Base-by-base conservation (phyloP, 1,284 basidiomycete genomes). In the Schizophyllum commune region DNA sequence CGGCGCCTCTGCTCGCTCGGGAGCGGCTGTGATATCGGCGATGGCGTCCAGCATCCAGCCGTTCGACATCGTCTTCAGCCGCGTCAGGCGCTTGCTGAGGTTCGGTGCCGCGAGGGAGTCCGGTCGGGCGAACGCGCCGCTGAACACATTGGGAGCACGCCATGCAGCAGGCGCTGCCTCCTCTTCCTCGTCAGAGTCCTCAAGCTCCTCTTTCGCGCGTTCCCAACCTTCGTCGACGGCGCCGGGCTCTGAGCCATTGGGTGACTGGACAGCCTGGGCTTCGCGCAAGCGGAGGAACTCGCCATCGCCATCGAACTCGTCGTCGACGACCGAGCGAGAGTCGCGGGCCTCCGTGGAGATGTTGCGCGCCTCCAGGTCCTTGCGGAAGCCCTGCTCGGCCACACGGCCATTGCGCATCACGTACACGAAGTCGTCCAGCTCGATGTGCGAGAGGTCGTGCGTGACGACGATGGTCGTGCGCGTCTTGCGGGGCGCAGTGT, bases 391-490 rank as follows among this genome's bases (percentile, higher is more conserved):
- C 68, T 95, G 89, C 71, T 98, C 91, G 51, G 87, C 88, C n/a
- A 98, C 84, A 0, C 73, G 66, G 0, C 96, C 96, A 22, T 86
- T 77, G 65, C 88, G 86, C 79, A 99, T 86, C 4, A 98, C 89
- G 71, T 98, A 98, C 15, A 96, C 90, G 67, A 96, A 98, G 73
- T 98, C 96, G 17, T 79, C 74, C 0, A 78, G 60, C 4, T 77
- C 77, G 66, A 99, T 92, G 68, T 95, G 92, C 0, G 89, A 88
- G 11, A 98, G 83, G 69, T 98, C 96, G 73, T 98, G 96, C 0
- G 96, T 98, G 74, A 98, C 97, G 63, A 98, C 89, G 69, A 99
- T 89, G 0, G 96, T 99, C 0, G 96, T 97, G 69, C 85, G 88
- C 73, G 91, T 89, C 22, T 73, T 74, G 20, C 94, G 81, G 21